A percentile compares a stretch with the other conserved stretches of the same genome.
Evolutionary conservation across 1,139 yeast genomes (phyloP).

Genomic region (Blastobotrys elegans): DNA sequence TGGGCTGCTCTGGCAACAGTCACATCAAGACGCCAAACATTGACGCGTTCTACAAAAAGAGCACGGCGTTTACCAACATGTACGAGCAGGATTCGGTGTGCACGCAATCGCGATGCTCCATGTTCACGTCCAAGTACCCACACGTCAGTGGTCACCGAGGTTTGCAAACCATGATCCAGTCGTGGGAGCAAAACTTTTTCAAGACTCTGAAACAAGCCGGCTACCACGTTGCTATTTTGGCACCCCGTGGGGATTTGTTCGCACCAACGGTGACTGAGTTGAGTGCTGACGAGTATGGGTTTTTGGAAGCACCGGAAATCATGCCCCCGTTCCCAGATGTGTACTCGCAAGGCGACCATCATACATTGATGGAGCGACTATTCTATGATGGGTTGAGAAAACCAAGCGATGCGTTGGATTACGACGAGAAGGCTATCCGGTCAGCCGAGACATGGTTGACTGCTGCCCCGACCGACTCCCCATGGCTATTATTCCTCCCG

Average conservation of each 20-base stretch:
- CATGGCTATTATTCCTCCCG: constrained; percentile 1
- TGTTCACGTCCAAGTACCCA: constrained; percentile 3
- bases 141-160: constrained; percentile 4
- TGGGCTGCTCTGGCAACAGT: not conserved
- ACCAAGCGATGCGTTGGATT: not conserved
- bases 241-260: no score
- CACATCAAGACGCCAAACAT: not conserved
- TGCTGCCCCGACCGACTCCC: not conserved
- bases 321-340: not conserved
- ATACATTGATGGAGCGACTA: constrained; percentile 2
- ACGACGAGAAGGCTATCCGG: not conserved
- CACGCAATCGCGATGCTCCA: not conserved
- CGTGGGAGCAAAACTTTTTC: no score
- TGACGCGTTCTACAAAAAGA: not conserved
- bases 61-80: constrained; percentile 1
- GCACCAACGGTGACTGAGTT: constrained; percentile 2
- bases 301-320: not conserved
- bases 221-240: no score
- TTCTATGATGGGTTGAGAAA: not conserved
- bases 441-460: constrained; percentile 1
- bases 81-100: constrained; percentile 2
- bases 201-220: no score
- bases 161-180: not conserved
- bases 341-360: no score
- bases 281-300: no score